Percentiles rank a stretch among this genome's conserved stretches.
These are phyloP conservation scores for Carallia brachiata DNA, from an alignment of 345 rosid species.

Conservation along the genomic window DNA sequence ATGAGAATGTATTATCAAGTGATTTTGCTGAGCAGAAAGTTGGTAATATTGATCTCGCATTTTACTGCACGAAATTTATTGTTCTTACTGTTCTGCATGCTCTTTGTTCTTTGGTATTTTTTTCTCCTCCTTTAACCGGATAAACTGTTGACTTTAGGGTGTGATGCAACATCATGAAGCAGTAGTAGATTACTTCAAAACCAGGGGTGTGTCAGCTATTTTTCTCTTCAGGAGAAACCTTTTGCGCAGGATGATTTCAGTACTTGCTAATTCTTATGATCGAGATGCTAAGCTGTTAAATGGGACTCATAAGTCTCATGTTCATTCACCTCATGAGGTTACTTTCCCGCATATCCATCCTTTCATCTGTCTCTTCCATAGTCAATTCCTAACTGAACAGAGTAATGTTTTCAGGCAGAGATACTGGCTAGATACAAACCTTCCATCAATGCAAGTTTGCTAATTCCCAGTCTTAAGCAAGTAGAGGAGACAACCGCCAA, in stretches of 20 bases:
- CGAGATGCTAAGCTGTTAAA: constrained; percentile 70
- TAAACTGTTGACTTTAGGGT: constrained; percentile 47
- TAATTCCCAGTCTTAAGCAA: constrained; percentile 60
- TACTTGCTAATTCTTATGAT: constrained; percentile 92
- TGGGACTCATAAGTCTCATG: constrained; percentile 97
- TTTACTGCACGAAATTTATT: background rate
- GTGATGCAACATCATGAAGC: constrained; percentile 79
- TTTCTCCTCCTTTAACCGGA: background rate
- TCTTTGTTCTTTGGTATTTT: background rate
- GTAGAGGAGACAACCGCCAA: constrained; percentile 64
- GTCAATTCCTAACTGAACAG: background rate
- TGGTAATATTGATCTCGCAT: background rate
- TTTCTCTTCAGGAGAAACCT: constrained; percentile 94
- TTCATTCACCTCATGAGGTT: constrained; percentile 88
- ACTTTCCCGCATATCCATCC: constrained; percentile 6
- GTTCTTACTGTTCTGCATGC: no score
- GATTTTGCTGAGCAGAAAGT: background rate
- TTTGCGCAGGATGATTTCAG: constrained; percentile 84
- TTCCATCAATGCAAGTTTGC: constrained; percentile 55
- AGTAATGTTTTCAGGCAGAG: constrained; percentile 71
- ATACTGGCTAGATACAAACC: constrained; percentile 93
- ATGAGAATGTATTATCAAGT: no score
- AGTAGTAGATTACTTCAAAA: constrained; percentile 82
- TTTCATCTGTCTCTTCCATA: background rate
- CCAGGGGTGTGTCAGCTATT: constrained; percentile 76